These are phyloP conservation scores for Musa acuminata DNA, from an alignment of 176 grass and related monocot species.

Conservation along the genomic window DNA sequence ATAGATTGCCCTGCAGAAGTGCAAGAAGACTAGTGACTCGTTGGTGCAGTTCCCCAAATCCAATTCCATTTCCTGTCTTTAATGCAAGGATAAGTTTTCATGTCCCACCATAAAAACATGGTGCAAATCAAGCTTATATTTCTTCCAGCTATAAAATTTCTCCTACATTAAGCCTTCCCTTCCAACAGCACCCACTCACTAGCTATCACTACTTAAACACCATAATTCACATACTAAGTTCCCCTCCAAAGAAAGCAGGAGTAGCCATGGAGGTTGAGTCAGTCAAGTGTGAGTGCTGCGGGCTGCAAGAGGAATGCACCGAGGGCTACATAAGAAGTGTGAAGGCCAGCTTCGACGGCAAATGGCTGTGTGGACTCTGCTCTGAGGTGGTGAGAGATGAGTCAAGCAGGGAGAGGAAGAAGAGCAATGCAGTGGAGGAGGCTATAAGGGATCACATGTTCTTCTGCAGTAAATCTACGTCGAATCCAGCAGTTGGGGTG, in stretches of 20 bases:
- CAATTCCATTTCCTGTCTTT: not conserved
- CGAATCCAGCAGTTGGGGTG: slow-evolving; percentile 57
- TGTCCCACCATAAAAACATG: not conserved
- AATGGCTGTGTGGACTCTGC: slow-evolving; percentile 90
- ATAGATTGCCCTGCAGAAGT: not conserved
- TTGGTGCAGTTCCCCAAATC: slow-evolving; percentile 8
- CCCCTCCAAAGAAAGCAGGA: slow-evolving; percentile 2
- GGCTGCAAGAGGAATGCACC: slow-evolving; percentile 86
- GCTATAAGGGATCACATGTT: slow-evolving; percentile 78
- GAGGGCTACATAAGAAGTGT: slow-evolving; percentile 71
- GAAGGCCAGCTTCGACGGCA: slow-evolving; percentile 61
- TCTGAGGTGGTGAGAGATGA: slow-evolving; percentile 84
- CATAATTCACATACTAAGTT: too few species aligned
- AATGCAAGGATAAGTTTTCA: not conserved
- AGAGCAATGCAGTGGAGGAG: slow-evolving; percentile 53
- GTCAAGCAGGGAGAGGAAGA: slow-evolving; percentile 39
- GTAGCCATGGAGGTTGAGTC: slow-evolving; percentile 77
- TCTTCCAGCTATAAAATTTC: not conserved
- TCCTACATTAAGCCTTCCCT: not conserved
- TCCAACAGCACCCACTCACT: not conserved
- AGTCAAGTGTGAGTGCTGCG: slow-evolving; percentile 80
- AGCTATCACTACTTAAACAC: not conserved
- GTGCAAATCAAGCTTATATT: too few species aligned
- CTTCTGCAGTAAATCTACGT: slow-evolving; percentile 65
- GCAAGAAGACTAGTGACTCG: not conserved